Conservation (phyloP, 306 rosid genomes). For the Purshia tridentata region DNA sequence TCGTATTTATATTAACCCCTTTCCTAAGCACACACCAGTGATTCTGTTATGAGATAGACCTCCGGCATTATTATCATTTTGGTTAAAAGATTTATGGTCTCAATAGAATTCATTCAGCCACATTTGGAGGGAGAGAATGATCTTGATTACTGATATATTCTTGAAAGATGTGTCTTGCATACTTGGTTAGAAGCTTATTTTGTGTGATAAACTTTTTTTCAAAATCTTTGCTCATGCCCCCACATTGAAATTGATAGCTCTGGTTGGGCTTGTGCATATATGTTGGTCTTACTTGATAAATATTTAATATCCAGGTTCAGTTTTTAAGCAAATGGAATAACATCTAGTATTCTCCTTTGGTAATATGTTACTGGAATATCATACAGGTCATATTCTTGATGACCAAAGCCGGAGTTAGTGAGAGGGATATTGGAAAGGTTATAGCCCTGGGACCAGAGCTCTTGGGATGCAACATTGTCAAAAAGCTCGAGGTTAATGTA, state of each 20-base stretch:
- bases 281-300: not conserved
- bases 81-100: not conserved
- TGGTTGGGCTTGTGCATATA: slow-evolving; percentile 1
- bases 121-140: too few species aligned
- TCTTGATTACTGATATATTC: not conserved
- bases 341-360: not conserved
- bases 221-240: not conserved
- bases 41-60: not conserved
- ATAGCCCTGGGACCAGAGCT: slow-evolving; percentile 91
- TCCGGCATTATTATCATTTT: not conserved
- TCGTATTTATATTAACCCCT: slow-evolving; percentile 2
- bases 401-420: slow-evolving; percentile 78
- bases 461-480: slow-evolving; percentile 73
- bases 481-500: slow-evolving; percentile 75
- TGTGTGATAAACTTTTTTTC: not conserved
- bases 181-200: not conserved
- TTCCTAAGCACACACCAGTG: not conserved
- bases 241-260: not conserved
- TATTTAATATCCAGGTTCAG: not conserved
- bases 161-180: not conserved
- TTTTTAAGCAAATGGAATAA: not conserved
- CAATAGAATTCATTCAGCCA: not conserved
- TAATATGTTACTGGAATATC: slow-evolving; percentile 30
- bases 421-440: slow-evolving; percentile 69
- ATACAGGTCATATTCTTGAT: slow-evolving; percentile 83